phyloP scores from a whole-genome alignment of 1,139 yeast genomes.

The Saccharomyces hybrid region DNA sequence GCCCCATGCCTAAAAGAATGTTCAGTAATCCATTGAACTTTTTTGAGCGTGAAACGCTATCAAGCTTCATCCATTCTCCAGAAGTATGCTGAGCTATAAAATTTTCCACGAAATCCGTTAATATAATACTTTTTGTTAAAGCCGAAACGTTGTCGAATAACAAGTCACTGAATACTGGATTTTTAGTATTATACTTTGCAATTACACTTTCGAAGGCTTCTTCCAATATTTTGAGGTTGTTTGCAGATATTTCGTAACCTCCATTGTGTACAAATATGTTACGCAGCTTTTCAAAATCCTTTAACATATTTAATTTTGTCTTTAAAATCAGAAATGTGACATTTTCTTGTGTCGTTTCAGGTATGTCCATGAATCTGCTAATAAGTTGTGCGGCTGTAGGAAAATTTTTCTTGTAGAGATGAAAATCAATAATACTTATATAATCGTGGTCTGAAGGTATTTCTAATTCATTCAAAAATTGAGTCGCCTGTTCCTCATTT shows the following conservation, averaged over 20 bases:
- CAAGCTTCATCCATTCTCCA: slow-evolving; percentile 2
- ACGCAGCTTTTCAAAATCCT: slow-evolving; percentile 15
- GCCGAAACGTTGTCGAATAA: slow-evolving; percentile 13
- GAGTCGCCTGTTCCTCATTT: slow-evolving; percentile 22
- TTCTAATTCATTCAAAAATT: slow-evolving; percentile 21
- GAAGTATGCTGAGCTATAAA: slow-evolving; percentile 6
- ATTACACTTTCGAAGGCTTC: slow-evolving; percentile 11
- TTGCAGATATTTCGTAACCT: background rate
- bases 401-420: slow-evolving; percentile 14
- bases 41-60: slow-evolving; percentile 8
- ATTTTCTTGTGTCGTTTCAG: slow-evolving; percentile 6
- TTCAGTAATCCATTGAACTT: slow-evolving; percentile 8
- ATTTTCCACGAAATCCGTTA: slow-evolving; percentile 10
- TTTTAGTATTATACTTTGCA: slow-evolving; percentile 8
- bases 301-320: slow-evolving; percentile 19
- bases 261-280: slow-evolving; percentile 5
- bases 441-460: slow-evolving; percentile 18
- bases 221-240: slow-evolving; percentile 8
- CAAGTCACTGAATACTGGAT: slow-evolving; percentile 9
- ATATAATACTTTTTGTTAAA: slow-evolving; percentile 9
- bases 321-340: slow-evolving; percentile 9
- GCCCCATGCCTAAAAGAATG: slow-evolving; percentile 6
- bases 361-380: slow-evolving; percentile 10
- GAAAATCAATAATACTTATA: slow-evolving; percentile 17
- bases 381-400: slow-evolving; percentile 14